Conservation (phyloP, 2,329 filamentous ascomycete genomes). For the Aspergillus unguis region DNA sequence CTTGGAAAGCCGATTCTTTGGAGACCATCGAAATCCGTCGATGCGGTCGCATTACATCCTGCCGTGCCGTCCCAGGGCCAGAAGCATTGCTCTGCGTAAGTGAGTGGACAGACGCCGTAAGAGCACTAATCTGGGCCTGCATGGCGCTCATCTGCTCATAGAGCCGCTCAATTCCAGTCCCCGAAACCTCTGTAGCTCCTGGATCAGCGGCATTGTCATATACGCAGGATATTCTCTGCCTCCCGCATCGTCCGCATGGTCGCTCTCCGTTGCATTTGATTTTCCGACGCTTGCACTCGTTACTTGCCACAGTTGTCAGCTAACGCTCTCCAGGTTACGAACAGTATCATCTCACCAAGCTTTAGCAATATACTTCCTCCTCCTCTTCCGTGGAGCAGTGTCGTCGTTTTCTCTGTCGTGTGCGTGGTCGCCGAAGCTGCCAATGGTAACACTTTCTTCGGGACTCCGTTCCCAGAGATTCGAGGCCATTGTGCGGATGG, state of each 20-base stretch:
- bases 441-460: neutral
- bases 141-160: constrained; percentile 32
- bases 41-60: constrained; percentile 11
- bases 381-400: constrained; percentile 52
- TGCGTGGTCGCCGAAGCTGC: neutral
- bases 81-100: constrained; percentile 49
- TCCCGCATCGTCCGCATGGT: constrained; percentile 60
- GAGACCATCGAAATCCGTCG: constrained; percentile 18
- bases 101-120: constrained; percentile 67
- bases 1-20: constrained; percentile 67
- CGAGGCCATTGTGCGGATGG: neutral
- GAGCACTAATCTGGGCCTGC: constrained; percentile 68
- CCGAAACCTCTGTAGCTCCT: neutral
- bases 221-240: constrained; percentile 37
- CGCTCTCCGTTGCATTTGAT: constrained; percentile 64
- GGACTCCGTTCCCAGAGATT: neutral
- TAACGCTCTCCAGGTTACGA: neutral
- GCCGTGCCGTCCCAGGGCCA: neutral
- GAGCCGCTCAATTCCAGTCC: constrained; percentile 21
- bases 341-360: constrained; percentile 50
- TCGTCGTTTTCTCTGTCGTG: neutral
- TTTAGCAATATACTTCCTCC: constrained; percentile 63
- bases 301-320: constrained; percentile 36
- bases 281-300: constrained; percentile 63
- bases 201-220: constrained; percentile 60